Base-by-base conservation (phyloP, 2,329 filamentous ascomycete species). In the Scedosporium apiospermum region DNA sequence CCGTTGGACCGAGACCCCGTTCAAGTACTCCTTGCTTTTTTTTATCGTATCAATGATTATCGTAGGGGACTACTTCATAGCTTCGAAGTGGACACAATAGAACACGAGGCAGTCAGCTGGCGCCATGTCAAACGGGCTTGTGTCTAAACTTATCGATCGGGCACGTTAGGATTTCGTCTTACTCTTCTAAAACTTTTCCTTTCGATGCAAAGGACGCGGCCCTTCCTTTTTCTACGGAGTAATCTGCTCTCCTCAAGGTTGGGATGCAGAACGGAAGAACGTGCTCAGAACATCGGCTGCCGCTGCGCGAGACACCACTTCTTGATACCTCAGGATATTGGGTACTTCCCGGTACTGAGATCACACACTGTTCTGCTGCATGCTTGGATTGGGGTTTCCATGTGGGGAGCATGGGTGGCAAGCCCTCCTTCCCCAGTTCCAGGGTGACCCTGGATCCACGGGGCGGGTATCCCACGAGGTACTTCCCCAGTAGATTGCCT, bases 1-100 rank as follows among this genome's bases (percentile, higher is more conserved):
- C 59, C 59, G 59, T 61, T 61, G 59, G 59, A 53, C 60, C 60
- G 60, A 62, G 4, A 62, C 34, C 60, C 60, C 60, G 49, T 38
- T 55, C 23, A 60, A 51, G 58, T 60, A 60, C 46, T 38, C 27
- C 12, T 27, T 23, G 10, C 27, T 34, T 41, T 59, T 41, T 59
- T 46, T 59, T 44, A 26, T 14, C 16, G 26, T 57, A 14, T 14
- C 9, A 10, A 14, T 7, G 57, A 12, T 44, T 18, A 9, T 23
- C 57, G 30, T 9, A 9, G 30, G 30, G 6, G 30, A 34, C 30
- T 34, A 34, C 23, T 23, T 23, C 27, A 30, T 5, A 30, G 23
- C 3, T 23, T 23, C 2, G 30, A 9, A 34, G 7, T 6, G 5
- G 6, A 34, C 30, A 34, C 30, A 34, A 34, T 34, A 34, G 30